Evolutionary conservation across 2,329 filamentous ascomycete genomes (phyloP).

Genomic region (Aureobasidium lini): DNA sequence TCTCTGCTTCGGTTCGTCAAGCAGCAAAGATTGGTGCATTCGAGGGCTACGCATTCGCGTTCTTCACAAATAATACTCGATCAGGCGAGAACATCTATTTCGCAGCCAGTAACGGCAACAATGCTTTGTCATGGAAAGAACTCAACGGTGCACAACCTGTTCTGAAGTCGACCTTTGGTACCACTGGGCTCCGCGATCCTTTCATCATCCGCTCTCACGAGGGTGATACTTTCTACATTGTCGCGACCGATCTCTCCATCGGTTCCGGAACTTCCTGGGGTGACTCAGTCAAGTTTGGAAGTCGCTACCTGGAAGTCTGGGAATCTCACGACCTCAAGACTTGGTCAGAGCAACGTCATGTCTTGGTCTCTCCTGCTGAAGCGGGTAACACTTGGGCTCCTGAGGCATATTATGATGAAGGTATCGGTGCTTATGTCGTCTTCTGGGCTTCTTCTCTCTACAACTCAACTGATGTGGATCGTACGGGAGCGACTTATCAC

Average conservation of each 20-base stretch:
- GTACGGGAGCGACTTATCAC: conserved; percentile 40
- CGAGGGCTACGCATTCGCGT: conserved; percentile 44
- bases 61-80: conserved; percentile 41
- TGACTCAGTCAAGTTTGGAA: conserved; percentile 40
- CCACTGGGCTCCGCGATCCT: conserved; percentile 45
- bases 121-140: conserved; percentile 45
- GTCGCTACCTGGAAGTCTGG: conserved; percentile 47
- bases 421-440: conserved; percentile 35
- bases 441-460: conserved; percentile 46
- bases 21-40: background rate
- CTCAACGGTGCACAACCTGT: conserved; percentile 43
- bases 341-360: conserved; percentile 46
- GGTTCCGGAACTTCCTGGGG: conserved; percentile 48
- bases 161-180: conserved; percentile 40
- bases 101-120: conserved; percentile 45
- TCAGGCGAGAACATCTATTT: conserved; percentile 48
- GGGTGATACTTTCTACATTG: conserved; percentile 44
- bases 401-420: conserved; percentile 44
- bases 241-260: conserved; percentile 48
- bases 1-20: background rate
- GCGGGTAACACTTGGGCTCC: conserved; percentile 51
- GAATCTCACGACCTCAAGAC: conserved; percentile 43
- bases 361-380: conserved; percentile 41
- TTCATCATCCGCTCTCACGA: conserved; percentile 47
- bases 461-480: conserved; percentile 32